Evolutionary conservation across 805 yeast species (phyloP).

Genomic region (Blastobotrys robertii): DNA sequence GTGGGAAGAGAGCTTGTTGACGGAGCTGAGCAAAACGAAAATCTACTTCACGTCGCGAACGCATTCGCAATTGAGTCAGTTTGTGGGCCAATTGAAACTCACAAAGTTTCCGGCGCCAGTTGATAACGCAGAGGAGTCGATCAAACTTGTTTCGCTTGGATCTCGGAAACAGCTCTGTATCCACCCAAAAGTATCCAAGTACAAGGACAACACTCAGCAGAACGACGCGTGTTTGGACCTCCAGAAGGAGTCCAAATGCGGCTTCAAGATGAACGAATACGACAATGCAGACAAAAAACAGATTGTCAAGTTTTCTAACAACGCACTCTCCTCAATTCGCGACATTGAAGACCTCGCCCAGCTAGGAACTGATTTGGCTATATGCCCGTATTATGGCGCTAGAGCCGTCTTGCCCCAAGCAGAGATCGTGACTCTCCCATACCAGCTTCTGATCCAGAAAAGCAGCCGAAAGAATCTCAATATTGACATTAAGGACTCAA

Average conservation of each 20-base stretch:
- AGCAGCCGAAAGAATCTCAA: constrained; percentile 50
- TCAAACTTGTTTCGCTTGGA: constrained; percentile 64
- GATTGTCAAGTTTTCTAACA: constrained; percentile 40
- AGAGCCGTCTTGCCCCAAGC: constrained; percentile 46
- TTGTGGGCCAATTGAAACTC: constrained; percentile 57
- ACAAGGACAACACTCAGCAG: constrained; percentile 42
- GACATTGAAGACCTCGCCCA: constrained; percentile 72
- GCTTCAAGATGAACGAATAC: constrained; percentile 31
- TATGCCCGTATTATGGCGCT: constrained; percentile 79
- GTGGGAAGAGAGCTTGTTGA: neutral
- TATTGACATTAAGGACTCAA: constrained; percentile 48
- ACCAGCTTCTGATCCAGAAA: constrained; percentile 61
- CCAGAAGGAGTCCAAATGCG: constrained; percentile 39
- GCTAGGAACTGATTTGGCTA: constrained; percentile 45
- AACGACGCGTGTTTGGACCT: constrained; percentile 77
- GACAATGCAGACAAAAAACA: constrained; percentile 26
- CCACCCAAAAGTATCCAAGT: constrained; percentile 46
- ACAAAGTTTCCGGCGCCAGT: constrained; percentile 59
- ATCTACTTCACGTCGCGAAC: constrained; percentile 77
- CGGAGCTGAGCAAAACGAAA: constrained; percentile 29
- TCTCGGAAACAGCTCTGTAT: constrained; percentile 83
- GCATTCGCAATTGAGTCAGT: constrained; percentile 80
- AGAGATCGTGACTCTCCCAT: constrained; percentile 78
- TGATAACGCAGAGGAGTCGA: constrained; percentile 24
- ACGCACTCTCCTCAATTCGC: constrained; percentile 44